A percentile compares a stretch with the other conserved stretches of the same genome.
Evolutionary conservation across 2,329 filamentous ascomycete genomes (phyloP).

Genomic region (Ceratocystis lukuohia): DNA sequence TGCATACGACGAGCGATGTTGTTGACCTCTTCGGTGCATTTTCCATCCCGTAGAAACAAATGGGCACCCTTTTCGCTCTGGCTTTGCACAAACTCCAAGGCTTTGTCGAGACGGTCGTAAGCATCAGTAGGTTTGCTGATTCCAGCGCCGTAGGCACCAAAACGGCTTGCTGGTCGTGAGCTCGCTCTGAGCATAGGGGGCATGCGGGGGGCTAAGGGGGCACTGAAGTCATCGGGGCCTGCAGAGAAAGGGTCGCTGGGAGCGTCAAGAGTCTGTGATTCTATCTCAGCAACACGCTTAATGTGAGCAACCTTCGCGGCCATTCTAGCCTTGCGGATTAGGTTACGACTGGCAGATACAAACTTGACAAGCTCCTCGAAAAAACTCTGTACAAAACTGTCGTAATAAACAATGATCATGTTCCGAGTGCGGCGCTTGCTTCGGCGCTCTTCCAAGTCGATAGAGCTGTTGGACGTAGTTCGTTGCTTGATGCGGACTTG

Average conservation of each 20-base stretch:
- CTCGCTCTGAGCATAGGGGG: conserved; percentile 32
- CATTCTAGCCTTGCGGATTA: conserved; percentile 79
- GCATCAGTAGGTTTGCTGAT: conserved; percentile 30
- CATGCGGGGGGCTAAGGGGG: conserved; percentile 22
- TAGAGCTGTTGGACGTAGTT: conserved; percentile 39
- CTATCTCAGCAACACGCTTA: conserved; percentile 45
- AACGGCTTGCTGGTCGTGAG: conserved; percentile 18
- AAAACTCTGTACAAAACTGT: conserved; percentile 68
- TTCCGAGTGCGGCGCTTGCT: conserved; percentile 54
- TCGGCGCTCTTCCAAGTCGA: conserved; percentile 28
- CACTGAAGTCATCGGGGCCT: conserved; percentile 20
- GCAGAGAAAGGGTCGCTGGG: not conserved
- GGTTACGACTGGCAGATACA: conserved; percentile 65
- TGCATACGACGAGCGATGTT: conserved; percentile 53
- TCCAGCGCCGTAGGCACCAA: conserved; percentile 22
- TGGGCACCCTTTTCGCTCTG: conserved; percentile 80
- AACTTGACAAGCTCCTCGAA: conserved; percentile 75
- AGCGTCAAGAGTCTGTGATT: conserved; percentile 34
- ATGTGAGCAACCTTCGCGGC: conserved; percentile 59
- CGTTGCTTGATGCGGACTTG: conserved; percentile 38
- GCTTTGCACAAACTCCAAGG: conserved; percentile 64
- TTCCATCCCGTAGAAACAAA: conserved; percentile 75
- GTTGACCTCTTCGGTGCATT: conserved; percentile 64
- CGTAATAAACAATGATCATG: conserved; percentile 84
- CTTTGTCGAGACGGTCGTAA: conserved; percentile 64